Percentiles rank a stretch among this genome's conserved stretches.
These are phyloP conservation scores for Penstemon davidsonii DNA, from an alignment of 257 asterid species.

Conservation along the genomic window DNA sequence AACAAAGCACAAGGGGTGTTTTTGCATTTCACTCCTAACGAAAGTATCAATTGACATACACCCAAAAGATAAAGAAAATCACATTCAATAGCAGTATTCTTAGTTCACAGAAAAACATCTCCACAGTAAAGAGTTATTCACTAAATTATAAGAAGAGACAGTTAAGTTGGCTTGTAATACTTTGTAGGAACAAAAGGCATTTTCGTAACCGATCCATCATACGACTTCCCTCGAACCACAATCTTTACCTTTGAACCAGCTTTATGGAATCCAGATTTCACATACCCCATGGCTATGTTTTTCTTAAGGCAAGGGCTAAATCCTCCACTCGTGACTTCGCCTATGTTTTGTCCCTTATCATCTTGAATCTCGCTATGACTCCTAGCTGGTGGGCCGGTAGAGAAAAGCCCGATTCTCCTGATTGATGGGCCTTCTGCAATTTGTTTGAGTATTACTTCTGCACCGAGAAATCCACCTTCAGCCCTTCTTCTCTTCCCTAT, in stretches of 20 bases:
- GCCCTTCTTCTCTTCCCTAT: slow-evolving; percentile 95
- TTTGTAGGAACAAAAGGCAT: slow-evolving; percentile 87
- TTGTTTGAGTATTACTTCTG: slow-evolving; percentile 85
- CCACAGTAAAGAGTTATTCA: slow-evolving; percentile 27
- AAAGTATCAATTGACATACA: not conserved
- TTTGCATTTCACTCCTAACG: too few relatives aligned
- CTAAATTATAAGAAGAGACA: slow-evolving; percentile 14
- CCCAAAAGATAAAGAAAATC: slow-evolving; percentile 6
- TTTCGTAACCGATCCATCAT: slow-evolving; percentile 79
- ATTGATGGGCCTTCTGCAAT: slow-evolving; percentile 73
- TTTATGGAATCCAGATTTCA: slow-evolving; percentile 86
- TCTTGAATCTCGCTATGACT: slow-evolving; percentile 92
- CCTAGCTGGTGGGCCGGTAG: slow-evolving; percentile 90
- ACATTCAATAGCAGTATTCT: slow-evolving; percentile 26
- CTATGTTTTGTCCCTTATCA: slow-evolving; percentile 72
- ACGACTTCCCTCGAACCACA: slow-evolving; percentile 68
- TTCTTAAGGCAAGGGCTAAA: slow-evolving; percentile 96
- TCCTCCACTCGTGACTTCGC: slow-evolving; percentile 97
- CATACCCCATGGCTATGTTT: slow-evolving; percentile 96
- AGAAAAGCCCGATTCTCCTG: slow-evolving; percentile 82
- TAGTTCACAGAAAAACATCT: slow-evolving; percentile 25
- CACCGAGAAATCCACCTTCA: slow-evolving; percentile 95
- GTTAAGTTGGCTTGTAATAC: slow-evolving; percentile 73
- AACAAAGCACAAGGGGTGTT: too few relatives aligned
- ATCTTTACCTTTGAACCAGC: slow-evolving; percentile 77